Base-by-base conservation (phyloP, 768 basidiomycete genomes). In the Trametes punicea region DNA sequence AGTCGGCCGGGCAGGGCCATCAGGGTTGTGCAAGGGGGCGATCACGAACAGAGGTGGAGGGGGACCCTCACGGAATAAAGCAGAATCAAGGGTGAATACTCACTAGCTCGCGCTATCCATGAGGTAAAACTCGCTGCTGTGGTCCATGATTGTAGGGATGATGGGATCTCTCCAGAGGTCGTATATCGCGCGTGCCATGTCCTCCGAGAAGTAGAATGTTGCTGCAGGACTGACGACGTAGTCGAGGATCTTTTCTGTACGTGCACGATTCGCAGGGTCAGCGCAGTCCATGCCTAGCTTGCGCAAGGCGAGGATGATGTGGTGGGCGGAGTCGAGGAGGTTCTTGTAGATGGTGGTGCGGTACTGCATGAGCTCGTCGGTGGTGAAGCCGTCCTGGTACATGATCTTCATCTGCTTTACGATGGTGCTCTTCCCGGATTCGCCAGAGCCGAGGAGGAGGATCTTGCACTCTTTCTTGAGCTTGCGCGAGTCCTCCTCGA, bases 321-420 rank as follows among this genome's bases (percentile, higher is more conserved):
- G 87, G 63, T 95, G 90, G 0, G 90, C 93, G 5, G 87, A 90
- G 61, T 98, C 95, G 58, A 96, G 76, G 4, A 95, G 84, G 69
- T 96, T 90, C 64, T 84, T 84, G 73, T 88, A 93, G 45, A 98
- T 85, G 27, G 87, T 85, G 0, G 85, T 81, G 18, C 88, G 78
- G 74, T 83, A 96, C 3, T 82, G 78, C 57, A 85, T 76, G 25
- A 93, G 82, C 69, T 97, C 93, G 0, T 87, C 81, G 7, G 73
- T 71, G 2, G 85, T 82, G 73, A 93, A 98, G 11, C 95, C 95
- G 59, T 87, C 84, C 70, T 96, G 90, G 70, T 98, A 90, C 46
- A 98, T 94, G 55, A 98, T 95, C 79, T 96, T 97, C 94, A 98
- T 97, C 71, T 98, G 95, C 69, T 98, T 98, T 31, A 97, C 93